Evolutionary conservation across 768 basidiomycete genomes (phyloP).

Genomic region (Mycena albidolilacea): DNA sequence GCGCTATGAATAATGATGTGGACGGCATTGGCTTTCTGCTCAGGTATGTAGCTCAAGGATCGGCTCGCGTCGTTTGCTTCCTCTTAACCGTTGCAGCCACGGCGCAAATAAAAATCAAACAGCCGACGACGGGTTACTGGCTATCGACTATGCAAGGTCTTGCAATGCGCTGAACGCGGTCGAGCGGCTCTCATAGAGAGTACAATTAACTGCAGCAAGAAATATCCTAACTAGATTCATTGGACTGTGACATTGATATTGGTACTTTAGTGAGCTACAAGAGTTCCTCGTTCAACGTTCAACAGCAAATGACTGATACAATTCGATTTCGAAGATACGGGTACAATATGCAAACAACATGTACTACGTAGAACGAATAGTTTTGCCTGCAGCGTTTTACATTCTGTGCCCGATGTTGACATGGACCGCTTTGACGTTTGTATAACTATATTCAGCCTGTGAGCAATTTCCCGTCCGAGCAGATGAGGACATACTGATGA

Average conservation of each 20-base stretch:
- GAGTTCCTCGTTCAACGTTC: too few species aligned
- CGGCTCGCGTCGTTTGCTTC: neutral
- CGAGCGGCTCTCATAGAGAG: constrained; percentile 9
- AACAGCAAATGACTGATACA: too few species aligned
- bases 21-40: constrained; percentile 28
- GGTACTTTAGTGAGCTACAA: too few species aligned
- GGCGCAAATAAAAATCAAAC: constrained; percentile 15
- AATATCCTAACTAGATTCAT: too few species aligned
- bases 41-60: neutral
- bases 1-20: constrained; percentile 27
- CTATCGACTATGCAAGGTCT: constrained; percentile 24
- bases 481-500: constrained; percentile 51
- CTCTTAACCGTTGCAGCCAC: constrained; percentile 4
- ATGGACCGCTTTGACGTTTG: constrained; percentile 68
- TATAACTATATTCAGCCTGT: constrained; percentile 48
- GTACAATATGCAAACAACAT: too few species aligned
- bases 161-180: constrained; percentile 6
- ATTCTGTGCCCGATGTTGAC: constrained; percentile 58
- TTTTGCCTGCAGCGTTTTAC: neutral
- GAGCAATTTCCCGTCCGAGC: neutral
- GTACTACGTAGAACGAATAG: too few species aligned
- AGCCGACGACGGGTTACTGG: neutral
- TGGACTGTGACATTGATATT: too few species aligned
- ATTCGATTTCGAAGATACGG: too few species aligned
- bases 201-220: too few species aligned